Evolutionary conservation across 208 protist genomes (phyloP).

Genomic region (Wallacemonas sp.): DNA sequence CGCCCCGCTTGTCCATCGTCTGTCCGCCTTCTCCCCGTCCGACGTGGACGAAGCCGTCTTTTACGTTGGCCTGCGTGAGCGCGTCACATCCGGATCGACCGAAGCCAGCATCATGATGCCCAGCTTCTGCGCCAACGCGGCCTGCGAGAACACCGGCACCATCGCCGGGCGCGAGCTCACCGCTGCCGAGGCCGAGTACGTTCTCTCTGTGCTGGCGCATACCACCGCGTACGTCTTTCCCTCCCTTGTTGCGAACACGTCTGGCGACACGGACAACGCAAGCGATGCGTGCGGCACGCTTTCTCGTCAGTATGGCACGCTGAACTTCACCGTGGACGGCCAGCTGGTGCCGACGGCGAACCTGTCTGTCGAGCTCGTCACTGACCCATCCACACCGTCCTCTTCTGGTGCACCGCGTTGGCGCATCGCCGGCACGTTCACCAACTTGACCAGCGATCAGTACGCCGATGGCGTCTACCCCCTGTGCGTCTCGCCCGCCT

Average conservation of each 20-base stretch:
- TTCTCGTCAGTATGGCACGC: not conserved
- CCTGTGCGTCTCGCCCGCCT: slow-evolving; percentile 4
- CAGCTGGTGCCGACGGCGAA: slow-evolving; percentile 5
- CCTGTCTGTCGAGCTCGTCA: not conserved
- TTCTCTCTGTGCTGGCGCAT: not conserved
- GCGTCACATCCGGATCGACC: not conserved
- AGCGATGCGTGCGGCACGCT: not conserved
- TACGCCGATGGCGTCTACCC: slow-evolving; percentile 2
- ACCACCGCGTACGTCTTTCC: slow-evolving; percentile 3
- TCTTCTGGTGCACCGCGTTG: not conserved
- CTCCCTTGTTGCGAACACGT: not conserved
- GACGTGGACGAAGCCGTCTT: not conserved
- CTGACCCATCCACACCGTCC: not conserved
- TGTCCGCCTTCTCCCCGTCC: not conserved
- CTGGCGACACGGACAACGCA: not conserved
- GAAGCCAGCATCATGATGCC: slow-evolving; percentile 1
- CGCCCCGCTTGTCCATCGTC: not conserved
- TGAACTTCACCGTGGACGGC: not conserved
- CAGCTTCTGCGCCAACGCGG: not conserved
- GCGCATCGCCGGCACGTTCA: not conserved
- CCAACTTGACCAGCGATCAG: slow-evolving; percentile 12
- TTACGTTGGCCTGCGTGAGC: slow-evolving; percentile 15
- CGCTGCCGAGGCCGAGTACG: not conserved
- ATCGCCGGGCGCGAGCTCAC: not conserved
- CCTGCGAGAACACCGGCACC: not conserved